Evolutionary conservation across 306 rosid genomes (phyloP).

Genomic region (Fragaria vesca): DNA sequence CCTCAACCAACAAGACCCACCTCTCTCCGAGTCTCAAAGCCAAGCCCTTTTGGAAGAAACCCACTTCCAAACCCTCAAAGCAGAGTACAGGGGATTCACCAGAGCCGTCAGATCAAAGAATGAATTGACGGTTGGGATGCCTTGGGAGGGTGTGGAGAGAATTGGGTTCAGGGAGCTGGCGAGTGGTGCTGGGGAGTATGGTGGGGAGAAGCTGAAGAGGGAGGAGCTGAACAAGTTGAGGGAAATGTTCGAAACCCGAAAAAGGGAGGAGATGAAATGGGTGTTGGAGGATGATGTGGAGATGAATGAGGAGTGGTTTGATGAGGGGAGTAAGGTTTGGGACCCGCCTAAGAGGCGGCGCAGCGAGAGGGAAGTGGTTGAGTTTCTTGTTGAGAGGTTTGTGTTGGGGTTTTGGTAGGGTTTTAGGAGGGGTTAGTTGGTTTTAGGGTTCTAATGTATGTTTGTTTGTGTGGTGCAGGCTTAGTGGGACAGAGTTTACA

Average conservation of each 20-base stretch:
- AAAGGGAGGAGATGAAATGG: slow-evolving; percentile 64
- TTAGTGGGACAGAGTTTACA: slow-evolving; percentile 57
- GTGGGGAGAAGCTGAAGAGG: slow-evolving; percentile 54
- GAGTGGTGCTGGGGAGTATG: slow-evolving; percentile 23
- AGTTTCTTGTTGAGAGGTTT: slow-evolving; percentile 85
- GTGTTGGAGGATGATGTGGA: slow-evolving; percentile 69
- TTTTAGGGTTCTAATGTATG: background rate
- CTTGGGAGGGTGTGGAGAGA: slow-evolving; percentile 62
- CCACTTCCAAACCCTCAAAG: slow-evolving; percentile 48
- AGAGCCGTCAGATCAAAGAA: slow-evolving; percentile 38
- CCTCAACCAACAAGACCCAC: slow-evolving; percentile 32
- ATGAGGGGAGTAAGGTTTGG: slow-evolving; percentile 30
- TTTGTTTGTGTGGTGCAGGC: slow-evolving; percentile 38
- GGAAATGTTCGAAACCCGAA: slow-evolving; percentile 64
- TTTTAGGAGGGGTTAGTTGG: slow-evolving; percentile 13
- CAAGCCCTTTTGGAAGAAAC: slow-evolving; percentile 49
- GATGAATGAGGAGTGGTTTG: slow-evolving; percentile 45
- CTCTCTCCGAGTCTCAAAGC: slow-evolving; percentile 41
- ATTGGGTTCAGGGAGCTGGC: slow-evolving; percentile 49
- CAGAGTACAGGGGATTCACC: slow-evolving; percentile 55
- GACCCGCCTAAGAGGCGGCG: slow-evolving; percentile 38
- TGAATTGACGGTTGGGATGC: slow-evolving; percentile 52
- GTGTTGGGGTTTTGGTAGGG: slow-evolving; percentile 24
- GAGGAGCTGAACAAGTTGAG: slow-evolving; percentile 63
- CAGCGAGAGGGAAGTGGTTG: slow-evolving; percentile 60